Percentiles rank a stretch among this genome's conserved stretches.
Conservation (phyloP, 73 alveolate genomes). For the Paramecium bursaria region DNA sequence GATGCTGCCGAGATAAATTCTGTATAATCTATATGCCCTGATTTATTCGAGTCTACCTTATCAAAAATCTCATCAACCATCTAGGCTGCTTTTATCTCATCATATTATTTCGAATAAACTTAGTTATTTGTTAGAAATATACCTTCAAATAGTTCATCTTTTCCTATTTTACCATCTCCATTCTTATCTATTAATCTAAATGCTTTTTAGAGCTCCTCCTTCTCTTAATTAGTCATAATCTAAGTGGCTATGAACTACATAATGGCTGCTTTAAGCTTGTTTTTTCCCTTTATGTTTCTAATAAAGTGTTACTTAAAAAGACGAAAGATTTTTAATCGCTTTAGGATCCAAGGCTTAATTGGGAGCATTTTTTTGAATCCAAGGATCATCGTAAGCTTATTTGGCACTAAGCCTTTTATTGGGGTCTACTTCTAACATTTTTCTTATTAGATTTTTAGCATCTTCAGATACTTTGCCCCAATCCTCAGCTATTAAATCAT, state of each 20-base stretch:
- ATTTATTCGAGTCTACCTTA: constrained; percentile 53
- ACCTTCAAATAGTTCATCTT: constrained; percentile 68
- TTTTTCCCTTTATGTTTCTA: constrained; percentile 50
- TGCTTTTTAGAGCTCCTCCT: constrained; percentile 47
- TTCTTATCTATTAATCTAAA: constrained; percentile 55
- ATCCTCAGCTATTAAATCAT: constrained; percentile 61
- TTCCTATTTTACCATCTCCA: constrained; percentile 64
- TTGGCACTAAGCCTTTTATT: constrained; percentile 57
- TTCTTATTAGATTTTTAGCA: constrained; percentile 61
- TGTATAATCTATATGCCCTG: constrained; percentile 66
- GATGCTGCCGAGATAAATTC: constrained; percentile 48
- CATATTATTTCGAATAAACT: constrained; percentile 18
- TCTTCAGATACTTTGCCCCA: constrained; percentile 69
- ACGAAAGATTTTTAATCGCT: constrained; percentile 56
- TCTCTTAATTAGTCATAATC: constrained; percentile 54
- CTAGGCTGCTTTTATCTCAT: constrained; percentile 48
- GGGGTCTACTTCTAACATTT: constrained; percentile 62
- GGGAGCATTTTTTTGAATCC: constrained; percentile 71
- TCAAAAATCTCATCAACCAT: constrained; percentile 67
- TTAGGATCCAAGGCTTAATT: constrained; percentile 43
- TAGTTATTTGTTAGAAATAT: not conserved
- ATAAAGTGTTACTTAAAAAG: not conserved
- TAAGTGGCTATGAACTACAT: constrained; percentile 59
- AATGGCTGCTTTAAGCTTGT: constrained; percentile 61
- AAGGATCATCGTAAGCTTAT: constrained; percentile 68